Conservation (phyloP, 257 asterid species). For the Ilex asprella region DNA sequence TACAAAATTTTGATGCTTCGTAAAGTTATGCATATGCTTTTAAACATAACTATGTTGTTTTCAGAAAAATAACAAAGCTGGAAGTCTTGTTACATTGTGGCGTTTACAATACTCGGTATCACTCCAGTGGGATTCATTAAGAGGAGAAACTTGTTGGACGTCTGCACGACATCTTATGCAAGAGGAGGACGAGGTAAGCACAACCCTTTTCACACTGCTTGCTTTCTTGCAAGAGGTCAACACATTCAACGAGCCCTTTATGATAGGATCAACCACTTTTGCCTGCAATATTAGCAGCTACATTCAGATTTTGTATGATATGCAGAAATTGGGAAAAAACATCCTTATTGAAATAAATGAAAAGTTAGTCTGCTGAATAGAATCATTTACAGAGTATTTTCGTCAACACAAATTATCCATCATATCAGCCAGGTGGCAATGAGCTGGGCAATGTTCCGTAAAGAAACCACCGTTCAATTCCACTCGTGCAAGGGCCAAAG, state of each 20-base stretch:
- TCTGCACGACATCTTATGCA: constrained; percentile 71
- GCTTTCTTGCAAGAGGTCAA: constrained; percentile 71
- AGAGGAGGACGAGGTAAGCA: constrained; percentile 89
- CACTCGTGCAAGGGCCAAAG: too few species aligned
- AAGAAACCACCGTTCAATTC: too few species aligned
- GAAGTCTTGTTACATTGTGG: constrained; percentile 44
- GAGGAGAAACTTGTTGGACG: constrained; percentile 48
- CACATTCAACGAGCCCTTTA: constrained; percentile 81
- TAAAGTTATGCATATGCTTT: too few species aligned
- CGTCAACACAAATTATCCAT: too few species aligned
- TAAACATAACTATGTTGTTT: neutral
- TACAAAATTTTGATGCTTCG: too few species aligned
- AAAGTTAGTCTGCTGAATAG: too few species aligned
- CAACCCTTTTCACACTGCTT: constrained; percentile 61
- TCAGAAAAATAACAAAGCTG: neutral
- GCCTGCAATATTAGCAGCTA: constrained; percentile 35
- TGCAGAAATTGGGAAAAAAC: too few species aligned
- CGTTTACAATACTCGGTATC: constrained; percentile 63
- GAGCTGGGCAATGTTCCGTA: too few species aligned
- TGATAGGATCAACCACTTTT: constrained; percentile 69
- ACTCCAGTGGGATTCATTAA: constrained; percentile 91
- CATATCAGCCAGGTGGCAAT: too few species aligned
- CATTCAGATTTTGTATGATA: too few species aligned
- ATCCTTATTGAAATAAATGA: too few species aligned
- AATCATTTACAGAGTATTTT: too few species aligned